Evolutionary conservation across 2,329 filamentous ascomycete species (phyloP), one percentile per base, ranked within the genome.

Genomic region (Talaromyces sp.): DNA sequence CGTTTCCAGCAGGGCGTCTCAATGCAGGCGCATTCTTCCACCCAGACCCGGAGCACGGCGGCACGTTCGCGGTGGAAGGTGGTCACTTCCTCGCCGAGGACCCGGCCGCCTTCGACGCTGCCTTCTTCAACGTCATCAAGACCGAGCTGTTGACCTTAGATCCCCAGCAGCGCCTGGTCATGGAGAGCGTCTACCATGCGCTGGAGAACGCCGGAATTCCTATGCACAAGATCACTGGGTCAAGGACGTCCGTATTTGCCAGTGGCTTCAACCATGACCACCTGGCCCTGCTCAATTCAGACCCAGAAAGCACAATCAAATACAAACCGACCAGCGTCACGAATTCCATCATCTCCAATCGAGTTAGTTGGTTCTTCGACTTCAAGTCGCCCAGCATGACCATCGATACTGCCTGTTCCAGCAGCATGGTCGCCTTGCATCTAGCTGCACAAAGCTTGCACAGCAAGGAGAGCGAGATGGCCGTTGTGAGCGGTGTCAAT

Each of bases 11-110:
- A 17, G 69, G 73, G n/a, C 66, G 75, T 3, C 70, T 75, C 41
- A 75, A 73, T 61, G 59, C 69, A 1, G 67, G 69, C 21, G 73
- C 70, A 2, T 71, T 70, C 62, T 77, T 75, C 64, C 75, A 77
- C 62, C 75, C 76, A 6, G 70, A 75, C 58, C 64, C 68, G 10
- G 70, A 74, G 38, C 69, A 72, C 65, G 69, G 68, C 29, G 72
- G 69, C 54, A 73, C 71, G 70, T 72, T 58, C 62, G 49, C 49
- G 7, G 49, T 52, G 24, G 49, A 52, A 52, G 49, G 49, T 4
- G 53, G 53, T 43, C 31, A 61, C 46, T 61, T 63, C 53, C 56
- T 63, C 21, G 2, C 54, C 31, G 67, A 70, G 21, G 70, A 74
- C 57, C 38, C 66, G 4, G 56, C 60, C 2, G 24, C 43, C 2